These are phyloP conservation scores for Dactylella cylindrospora DNA, from an alignment of 2,329 filamentous ascomycete species.

Conservation along the genomic window DNA sequence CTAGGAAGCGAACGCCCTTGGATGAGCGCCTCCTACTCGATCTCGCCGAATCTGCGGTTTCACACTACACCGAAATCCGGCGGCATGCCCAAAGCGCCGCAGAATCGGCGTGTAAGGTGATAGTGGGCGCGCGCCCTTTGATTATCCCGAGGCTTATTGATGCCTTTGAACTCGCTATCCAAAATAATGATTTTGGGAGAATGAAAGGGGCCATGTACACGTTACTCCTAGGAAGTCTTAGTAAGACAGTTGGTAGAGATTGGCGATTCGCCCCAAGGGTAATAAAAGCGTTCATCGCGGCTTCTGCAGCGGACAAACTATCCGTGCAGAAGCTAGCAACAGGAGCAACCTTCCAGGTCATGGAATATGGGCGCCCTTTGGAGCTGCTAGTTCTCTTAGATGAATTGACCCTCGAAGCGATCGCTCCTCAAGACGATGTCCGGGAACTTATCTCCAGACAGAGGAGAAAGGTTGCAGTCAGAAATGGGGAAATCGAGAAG, in stretches of 20 bases:
- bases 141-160: slow-evolving; percentile 86
- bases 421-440: slow-evolving; percentile 68
- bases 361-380: slow-evolving; percentile 87
- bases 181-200: slow-evolving; percentile 77
- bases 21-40: slow-evolving; percentile 84
- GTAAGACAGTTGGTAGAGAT: slow-evolving; percentile 83
- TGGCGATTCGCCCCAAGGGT: slow-evolving; percentile 94
- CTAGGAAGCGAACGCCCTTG: slow-evolving; percentile 82
- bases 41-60: slow-evolving; percentile 84
- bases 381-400: slow-evolving; percentile 85
- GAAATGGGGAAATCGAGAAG: slow-evolving; percentile 63
- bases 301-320: slow-evolving; percentile 85
- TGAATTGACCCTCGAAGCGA: slow-evolving; percentile 66
- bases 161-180: slow-evolving; percentile 74
- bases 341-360: slow-evolving; percentile 77
- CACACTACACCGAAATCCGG: slow-evolving; percentile 92
- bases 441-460: slow-evolving; percentile 74
- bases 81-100: slow-evolving; percentile 86
- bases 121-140: slow-evolving; percentile 82
- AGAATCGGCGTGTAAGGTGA: slow-evolving; percentile 87
- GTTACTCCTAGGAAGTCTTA: slow-evolving; percentile 80
- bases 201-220: slow-evolving; percentile 96
- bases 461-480: slow-evolving; percentile 57
- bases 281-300: slow-evolving; percentile 84
- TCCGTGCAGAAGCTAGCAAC: slow-evolving; percentile 88